Evolutionary conservation across 192 early-diverging fungal species (phyloP).

Genomic region (Geranomyces michiganensis): DNA sequence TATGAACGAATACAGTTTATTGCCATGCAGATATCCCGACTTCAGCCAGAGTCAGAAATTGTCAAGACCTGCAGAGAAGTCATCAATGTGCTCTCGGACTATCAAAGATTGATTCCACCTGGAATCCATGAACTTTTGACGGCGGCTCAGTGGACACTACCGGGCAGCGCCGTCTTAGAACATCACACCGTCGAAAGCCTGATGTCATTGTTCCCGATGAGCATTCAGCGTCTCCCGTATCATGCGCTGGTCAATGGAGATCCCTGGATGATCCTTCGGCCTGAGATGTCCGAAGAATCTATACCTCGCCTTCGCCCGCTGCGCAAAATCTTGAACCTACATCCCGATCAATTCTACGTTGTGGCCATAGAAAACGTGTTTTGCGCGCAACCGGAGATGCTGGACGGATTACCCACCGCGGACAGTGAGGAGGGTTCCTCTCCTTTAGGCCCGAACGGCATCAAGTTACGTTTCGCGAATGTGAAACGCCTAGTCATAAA

Average conservation of each 20-base stretch:
- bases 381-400: constrained; percentile 2
- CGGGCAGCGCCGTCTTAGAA: background rate
- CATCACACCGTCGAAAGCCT: constrained; percentile 1
- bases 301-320: constrained; percentile 61
- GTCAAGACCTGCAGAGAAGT: constrained; percentile 47
- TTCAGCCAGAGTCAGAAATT: constrained; percentile 47
- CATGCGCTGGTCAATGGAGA: constrained; percentile 52
- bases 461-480: constrained; percentile 39
- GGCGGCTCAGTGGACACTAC: background rate
- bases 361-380: constrained; percentile 61
- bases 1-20: constrained; percentile 69
- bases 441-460: background rate
- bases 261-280: constrained; percentile 52
- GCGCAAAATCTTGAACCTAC: constrained; percentile 52
- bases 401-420: background rate
- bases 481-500: constrained; percentile 59
- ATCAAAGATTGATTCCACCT: constrained; percentile 51
- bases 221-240: constrained; percentile 62
- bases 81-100: constrained; percentile 58
- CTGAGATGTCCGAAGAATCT: constrained; percentile 57
- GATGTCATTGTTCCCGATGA: constrained; percentile 40
- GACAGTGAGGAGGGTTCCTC: background rate
- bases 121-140: constrained; percentile 49
- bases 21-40: constrained; percentile 52
- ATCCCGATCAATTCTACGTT: constrained; percentile 67